Evolutionary conservation across 2,329 filamentous ascomycete species (phyloP).

Genomic region (Scedosporium dehoogii): DNA sequence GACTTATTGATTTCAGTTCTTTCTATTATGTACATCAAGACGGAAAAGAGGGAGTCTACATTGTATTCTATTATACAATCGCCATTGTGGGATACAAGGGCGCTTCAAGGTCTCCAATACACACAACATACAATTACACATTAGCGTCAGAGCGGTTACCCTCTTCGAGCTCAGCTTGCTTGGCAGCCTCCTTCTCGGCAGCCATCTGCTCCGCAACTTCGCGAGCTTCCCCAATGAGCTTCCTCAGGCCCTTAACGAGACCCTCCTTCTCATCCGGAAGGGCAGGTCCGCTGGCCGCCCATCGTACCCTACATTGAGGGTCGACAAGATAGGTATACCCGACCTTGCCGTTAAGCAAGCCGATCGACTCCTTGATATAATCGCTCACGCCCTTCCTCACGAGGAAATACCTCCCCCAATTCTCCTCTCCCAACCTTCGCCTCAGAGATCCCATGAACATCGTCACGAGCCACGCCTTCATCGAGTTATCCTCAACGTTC

Average conservation of each 20-base stretch:
- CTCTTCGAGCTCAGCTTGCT: not conserved
- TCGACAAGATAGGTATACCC: constrained; percentile 92
- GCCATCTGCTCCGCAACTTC: constrained; percentile 22
- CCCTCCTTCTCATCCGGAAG: constrained; percentile 56
- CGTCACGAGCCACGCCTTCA: constrained; percentile 52
- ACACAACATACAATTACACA: not conserved
- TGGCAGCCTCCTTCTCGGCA: constrained; percentile 9
- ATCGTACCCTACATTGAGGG: constrained; percentile 76
- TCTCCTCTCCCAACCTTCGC: constrained; percentile 34
- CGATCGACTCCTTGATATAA: constrained; percentile 52
- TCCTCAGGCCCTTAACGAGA: constrained; percentile 53
- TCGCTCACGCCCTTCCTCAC: constrained; percentile 49
- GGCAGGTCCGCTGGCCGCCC: constrained; percentile 74
- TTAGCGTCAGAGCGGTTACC: not conserved
- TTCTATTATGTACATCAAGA: constrained; percentile 22
- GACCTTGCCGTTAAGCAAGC: constrained; percentile 78
- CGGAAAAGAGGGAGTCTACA: constrained; percentile 10
- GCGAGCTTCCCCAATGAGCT: constrained; percentile 50
- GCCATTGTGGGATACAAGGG: not conserved
- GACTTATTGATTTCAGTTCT: constrained; percentile 23
- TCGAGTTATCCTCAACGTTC: constrained; percentile 74
- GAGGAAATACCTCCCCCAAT: constrained; percentile 53
- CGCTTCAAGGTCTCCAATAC: not conserved
- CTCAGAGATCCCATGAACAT: constrained; percentile 47
- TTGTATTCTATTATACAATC: constrained; percentile 9